A percentile compares a stretch with the other conserved stretches of the same genome.
Conservation (phyloP, 495 filamentous ascomycete species). For the Xylaria sp. region DNA sequence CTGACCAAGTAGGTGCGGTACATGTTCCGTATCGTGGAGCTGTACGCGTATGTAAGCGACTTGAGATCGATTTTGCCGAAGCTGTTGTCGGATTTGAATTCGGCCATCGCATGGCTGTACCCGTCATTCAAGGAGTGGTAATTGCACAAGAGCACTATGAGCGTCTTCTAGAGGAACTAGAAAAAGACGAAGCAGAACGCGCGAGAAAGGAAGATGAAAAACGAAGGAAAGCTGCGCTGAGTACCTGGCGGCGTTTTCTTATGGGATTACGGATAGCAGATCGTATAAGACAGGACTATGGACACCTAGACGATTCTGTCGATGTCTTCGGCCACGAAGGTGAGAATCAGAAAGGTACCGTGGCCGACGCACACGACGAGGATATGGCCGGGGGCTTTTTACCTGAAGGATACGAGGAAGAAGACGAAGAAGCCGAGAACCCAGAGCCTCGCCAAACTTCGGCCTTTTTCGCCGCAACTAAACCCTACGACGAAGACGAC, state of each 20-base stretch:
- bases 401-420: slow-evolving; percentile 55
- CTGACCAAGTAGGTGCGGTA: slow-evolving; percentile 60
- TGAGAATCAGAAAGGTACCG: slow-evolving; percentile 30
- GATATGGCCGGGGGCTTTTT: slow-evolving; percentile 64
- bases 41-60: slow-evolving; percentile 77
- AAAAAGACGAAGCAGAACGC: slow-evolving; percentile 79
- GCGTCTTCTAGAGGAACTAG: slow-evolving; percentile 78
- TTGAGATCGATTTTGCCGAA: slow-evolving; percentile 90
- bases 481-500: slow-evolving; percentile 41
- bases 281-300: slow-evolving; percentile 81
- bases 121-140: slow-evolving; percentile 89
- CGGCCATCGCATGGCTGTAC: slow-evolving; percentile 88
- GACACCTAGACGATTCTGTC: slow-evolving; percentile 52
- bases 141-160: slow-evolving; percentile 81
- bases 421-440: slow-evolving; percentile 30
- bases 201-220: slow-evolving; percentile 82
- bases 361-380: slow-evolving; percentile 39
- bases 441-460: slow-evolving; percentile 42
- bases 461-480: slow-evolving; percentile 46
- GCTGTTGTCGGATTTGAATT: slow-evolving; percentile 98
- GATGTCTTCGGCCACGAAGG: slow-evolving; percentile 48
- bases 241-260: slow-evolving; percentile 84
- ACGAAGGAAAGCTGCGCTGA: slow-evolving; percentile 73
- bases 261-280: slow-evolving; percentile 84
- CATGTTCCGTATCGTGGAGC: slow-evolving; percentile 83